phyloP scores from a whole-genome alignment of 495 filamentous ascomycete genomes.

The Aspergillus coremiiformis region DNA sequence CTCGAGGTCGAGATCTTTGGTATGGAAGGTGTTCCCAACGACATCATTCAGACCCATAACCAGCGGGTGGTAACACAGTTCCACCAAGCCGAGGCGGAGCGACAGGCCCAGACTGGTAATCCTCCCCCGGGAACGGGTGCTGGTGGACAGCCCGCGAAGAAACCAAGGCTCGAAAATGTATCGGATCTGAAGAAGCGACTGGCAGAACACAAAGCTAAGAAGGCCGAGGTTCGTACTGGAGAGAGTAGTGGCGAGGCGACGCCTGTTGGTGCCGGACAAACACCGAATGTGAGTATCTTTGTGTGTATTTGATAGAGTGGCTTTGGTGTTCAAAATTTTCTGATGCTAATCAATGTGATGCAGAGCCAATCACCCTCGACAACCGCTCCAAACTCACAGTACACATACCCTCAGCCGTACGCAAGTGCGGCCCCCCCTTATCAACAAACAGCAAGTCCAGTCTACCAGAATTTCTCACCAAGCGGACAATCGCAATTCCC shows the following conservation, averaged over 20 bases:
- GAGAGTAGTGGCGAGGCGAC: conserved; percentile 56
- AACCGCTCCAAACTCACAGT: conserved; percentile 21
- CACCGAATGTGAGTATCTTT: conserved; percentile 48
- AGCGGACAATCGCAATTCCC: conserved; percentile 27
- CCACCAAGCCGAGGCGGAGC: conserved; percentile 76
- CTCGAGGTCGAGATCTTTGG: conserved; percentile 95
- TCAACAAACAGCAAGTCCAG: conserved; percentile 37
- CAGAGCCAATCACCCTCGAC: conserved; percentile 27
- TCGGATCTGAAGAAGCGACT: conserved; percentile 77
- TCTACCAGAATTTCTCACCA: conserved; percentile 33
- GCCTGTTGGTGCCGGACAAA: conserved; percentile 44
- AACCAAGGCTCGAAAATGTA: conserved; percentile 67
- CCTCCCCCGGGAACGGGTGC: conserved; percentile 53
- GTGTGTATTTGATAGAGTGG: conserved; percentile 36
- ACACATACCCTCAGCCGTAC: conserved; percentile 34
- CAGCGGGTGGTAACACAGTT: conserved; percentile 76
- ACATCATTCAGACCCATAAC: conserved; percentile 71
- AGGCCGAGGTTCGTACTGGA: conserved; percentile 50
- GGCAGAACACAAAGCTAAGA: conserved; percentile 69
- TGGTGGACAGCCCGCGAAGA: conserved; percentile 57
- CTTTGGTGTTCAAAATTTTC: neutral
- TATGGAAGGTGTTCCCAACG: conserved; percentile 93
- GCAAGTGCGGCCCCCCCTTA: conserved; percentile 32
- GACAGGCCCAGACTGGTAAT: conserved; percentile 76
- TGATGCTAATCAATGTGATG: conserved; percentile 7